Conservation (phyloP, 805 yeast species). For the Lipomyces orientalis region DNA sequence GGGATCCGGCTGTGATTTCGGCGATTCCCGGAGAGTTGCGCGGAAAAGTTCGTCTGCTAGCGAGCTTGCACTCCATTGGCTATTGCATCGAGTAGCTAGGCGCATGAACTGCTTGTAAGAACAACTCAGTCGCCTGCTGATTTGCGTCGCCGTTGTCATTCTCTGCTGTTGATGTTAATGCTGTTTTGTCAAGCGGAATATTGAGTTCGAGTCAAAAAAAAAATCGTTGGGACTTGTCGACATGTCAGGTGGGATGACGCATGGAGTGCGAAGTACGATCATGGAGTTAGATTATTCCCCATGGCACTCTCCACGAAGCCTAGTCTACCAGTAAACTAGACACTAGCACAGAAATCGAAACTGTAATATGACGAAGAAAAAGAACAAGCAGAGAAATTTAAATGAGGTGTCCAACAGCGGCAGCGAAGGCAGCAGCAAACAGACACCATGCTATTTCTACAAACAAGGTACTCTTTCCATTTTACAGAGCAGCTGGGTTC, state of each 20-base stretch:
- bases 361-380: not conserved
- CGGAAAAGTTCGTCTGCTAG: conserved; percentile 9
- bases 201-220: not conserved
- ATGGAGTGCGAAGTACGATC: too few species aligned
- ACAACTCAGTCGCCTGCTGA: not conserved
- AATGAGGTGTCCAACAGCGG: not conserved
- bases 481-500: not conserved
- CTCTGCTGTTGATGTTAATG: not conserved
- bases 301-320: too few species aligned
- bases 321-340: not conserved
- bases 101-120: not conserved
- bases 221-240: not conserved
- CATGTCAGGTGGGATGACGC: not conserved
- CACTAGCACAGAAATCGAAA: not conserved
- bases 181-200: not conserved
- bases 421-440: not conserved
- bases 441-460: not conserved
- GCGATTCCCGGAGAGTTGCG: not conserved
- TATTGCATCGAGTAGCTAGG: not conserved
- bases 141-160: not conserved
- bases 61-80: conserved; percentile 4
- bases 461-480: not conserved
- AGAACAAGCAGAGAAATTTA: not conserved
- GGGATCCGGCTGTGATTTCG: not conserved
- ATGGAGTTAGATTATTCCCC: too few species aligned